These are phyloP conservation scores for Boletus rubescentipes DNA, from an alignment of 768 basidiomycete species.

Conservation along the genomic window DNA sequence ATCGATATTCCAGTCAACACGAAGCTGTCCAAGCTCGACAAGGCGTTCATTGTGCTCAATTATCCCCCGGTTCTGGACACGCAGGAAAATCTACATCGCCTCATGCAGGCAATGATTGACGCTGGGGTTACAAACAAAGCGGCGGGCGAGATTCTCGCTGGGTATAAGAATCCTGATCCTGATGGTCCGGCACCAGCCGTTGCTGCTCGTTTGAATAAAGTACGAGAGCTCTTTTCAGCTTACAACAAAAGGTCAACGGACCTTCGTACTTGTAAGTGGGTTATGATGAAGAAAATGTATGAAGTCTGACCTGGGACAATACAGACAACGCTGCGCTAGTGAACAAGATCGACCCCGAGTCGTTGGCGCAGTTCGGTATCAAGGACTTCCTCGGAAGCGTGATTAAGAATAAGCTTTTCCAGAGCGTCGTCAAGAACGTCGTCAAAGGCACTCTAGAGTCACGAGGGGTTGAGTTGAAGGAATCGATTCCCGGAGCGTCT, in stretches of 20 bases:
- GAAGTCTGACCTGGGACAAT: neutral
- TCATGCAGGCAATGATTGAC: neutral
- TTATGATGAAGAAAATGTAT: too few species aligned
- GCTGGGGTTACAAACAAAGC: neutral
- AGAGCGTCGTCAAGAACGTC: neutral
- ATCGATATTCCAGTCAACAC: neutral
- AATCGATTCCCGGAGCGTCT: neutral
- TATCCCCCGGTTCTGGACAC: neutral
- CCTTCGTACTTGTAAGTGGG: neutral
- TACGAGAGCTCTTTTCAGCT: neutral
- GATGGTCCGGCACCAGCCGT: too few species aligned
- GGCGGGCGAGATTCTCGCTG: neutral
- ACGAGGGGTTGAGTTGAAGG: neutral
- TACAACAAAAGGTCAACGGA: neutral
- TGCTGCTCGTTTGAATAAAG: neutral
- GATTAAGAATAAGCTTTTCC: neutral
- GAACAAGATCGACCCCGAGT: neutral
- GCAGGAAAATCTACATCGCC: accelerated
- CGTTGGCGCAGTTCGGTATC: neutral
- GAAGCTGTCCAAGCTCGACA: neutral
- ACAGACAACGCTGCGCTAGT: neutral
- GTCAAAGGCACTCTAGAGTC: neutral
- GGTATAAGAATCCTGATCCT: too few species aligned
- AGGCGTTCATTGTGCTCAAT: neutral
- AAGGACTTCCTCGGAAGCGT: neutral